A percentile compares a stretch with the other conserved stretches of the same genome.
Conservation (phyloP, 2,329 filamentous ascomycete genomes). For the Fusarium sp. region DNA sequence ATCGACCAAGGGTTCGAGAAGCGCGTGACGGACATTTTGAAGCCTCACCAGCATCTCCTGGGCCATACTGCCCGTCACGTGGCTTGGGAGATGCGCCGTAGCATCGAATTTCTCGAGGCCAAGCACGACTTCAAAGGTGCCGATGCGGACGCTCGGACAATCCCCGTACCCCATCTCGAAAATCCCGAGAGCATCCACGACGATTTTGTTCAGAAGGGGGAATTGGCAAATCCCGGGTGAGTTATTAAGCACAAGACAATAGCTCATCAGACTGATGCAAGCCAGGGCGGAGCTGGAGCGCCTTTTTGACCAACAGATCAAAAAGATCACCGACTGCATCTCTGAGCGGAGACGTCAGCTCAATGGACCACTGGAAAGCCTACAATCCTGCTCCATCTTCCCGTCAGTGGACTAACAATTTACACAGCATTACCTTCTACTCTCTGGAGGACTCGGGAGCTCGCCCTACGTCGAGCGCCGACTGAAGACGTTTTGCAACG, state of each 20-base stretch:
- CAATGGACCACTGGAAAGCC: background rate
- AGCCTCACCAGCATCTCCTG: background rate
- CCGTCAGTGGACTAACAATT: background rate
- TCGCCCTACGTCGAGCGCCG: background rate
- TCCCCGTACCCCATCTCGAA: background rate
- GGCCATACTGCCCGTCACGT: background rate
- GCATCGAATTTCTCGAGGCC: background rate
- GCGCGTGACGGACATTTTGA: background rate
- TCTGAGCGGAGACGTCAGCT: rapidly evolving
- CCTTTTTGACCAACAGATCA: background rate
- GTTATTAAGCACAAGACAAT: background rate
- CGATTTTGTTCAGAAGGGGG: background rate
- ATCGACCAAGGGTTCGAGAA: background rate
- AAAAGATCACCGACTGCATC: background rate
- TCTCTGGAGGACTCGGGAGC: background rate
- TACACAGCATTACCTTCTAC: background rate
- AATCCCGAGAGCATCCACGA: background rate
- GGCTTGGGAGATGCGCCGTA: background rate
- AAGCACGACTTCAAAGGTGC: background rate
- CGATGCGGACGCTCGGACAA: background rate
- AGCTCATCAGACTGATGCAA: background rate
- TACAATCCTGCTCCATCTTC: background rate
- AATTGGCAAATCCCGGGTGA: background rate
- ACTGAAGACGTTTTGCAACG: background rate
- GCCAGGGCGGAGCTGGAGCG: background rate